Evolutionary conservation across 2,329 filamentous ascomycete genomes (phyloP).

Genomic region (Pyricularia pennisetigena): DNA sequence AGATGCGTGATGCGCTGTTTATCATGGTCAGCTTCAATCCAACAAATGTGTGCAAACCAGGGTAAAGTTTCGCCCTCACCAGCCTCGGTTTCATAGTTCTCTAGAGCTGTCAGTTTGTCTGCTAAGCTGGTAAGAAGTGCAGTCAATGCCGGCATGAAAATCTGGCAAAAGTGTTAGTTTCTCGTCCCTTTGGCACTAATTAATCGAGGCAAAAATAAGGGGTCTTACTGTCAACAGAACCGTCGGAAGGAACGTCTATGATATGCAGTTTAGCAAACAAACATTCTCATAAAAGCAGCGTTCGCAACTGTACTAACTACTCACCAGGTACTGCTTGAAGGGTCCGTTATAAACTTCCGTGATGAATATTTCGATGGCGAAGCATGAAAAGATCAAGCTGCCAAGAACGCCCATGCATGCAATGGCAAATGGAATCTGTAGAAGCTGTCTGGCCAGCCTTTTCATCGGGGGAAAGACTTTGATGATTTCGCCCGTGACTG

Average conservation of each 20-base stretch:
- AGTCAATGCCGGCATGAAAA: constrained; percentile 69
- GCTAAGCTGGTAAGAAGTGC: constrained; percentile 68
- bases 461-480: constrained; percentile 68
- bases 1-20: constrained; percentile 63
- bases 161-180: background rate
- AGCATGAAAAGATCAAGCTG: constrained; percentile 73
- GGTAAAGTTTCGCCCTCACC: constrained; percentile 22
- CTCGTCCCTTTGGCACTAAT: background rate
- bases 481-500: constrained; percentile 70
- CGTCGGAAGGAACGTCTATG: constrained; percentile 75
- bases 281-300: too few species aligned
- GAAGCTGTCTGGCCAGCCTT: constrained; percentile 64
- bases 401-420: constrained; percentile 64
- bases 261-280: background rate
- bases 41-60: background rate
- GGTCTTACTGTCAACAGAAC: constrained; percentile 58
- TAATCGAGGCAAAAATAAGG: background rate
- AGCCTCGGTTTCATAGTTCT: constrained; percentile 88
- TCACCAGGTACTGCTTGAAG: constrained; percentile 72
- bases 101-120: constrained; percentile 65
- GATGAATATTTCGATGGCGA: constrained; percentile 91
- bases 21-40: background rate
- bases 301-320: constrained; percentile 16
- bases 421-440: constrained; percentile 79
- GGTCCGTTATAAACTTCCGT: constrained; percentile 88